These are phyloP conservation scores for Elsinoe necatrix DNA, from an alignment of 2,329 filamentous ascomycete genomes.

Conservation along the genomic window DNA sequence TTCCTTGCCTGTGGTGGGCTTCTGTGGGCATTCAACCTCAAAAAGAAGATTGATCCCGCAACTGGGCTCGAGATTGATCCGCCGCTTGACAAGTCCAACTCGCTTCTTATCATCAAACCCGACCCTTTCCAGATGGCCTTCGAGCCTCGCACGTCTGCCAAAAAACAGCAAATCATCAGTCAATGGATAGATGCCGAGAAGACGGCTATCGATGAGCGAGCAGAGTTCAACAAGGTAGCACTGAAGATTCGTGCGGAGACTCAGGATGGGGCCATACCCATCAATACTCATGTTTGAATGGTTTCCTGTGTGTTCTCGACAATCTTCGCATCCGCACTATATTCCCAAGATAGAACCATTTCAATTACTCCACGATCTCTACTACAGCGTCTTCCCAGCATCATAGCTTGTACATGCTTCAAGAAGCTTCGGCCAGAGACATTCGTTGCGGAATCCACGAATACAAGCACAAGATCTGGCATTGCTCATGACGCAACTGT, in stretches of 20 bases:
- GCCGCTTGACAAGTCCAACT: constrained; percentile 43
- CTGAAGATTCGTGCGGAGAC: neutral
- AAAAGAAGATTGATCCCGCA: constrained; percentile 39
- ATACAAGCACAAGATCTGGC: neutral
- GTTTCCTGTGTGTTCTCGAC: neutral
- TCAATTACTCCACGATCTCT: neutral
- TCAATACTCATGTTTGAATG: neutral
- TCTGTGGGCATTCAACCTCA: constrained; percentile 40
- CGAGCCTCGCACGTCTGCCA: constrained; percentile 39
- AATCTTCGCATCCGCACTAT: neutral
- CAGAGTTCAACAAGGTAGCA: constrained; percentile 17
- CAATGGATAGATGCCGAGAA: constrained; percentile 34
- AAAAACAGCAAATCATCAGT: constrained; percentile 33
- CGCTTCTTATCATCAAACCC: constrained; percentile 49
- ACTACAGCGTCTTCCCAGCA: too few relatives aligned
- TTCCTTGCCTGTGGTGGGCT: constrained; percentile 46
- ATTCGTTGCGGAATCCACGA: neutral
- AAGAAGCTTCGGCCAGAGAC: neutral
- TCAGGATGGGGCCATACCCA: neutral
- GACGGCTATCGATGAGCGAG: constrained; percentile 30
- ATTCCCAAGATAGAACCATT: neutral
- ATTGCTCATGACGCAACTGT: neutral
- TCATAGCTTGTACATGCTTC: too few relatives aligned
- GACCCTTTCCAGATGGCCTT: constrained; percentile 49
- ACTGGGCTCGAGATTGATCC: constrained; percentile 39